These are phyloP conservation scores for Spathaspora hagerdaliae DNA, from an alignment of 805 yeast species.

Conservation along the genomic window DNA sequence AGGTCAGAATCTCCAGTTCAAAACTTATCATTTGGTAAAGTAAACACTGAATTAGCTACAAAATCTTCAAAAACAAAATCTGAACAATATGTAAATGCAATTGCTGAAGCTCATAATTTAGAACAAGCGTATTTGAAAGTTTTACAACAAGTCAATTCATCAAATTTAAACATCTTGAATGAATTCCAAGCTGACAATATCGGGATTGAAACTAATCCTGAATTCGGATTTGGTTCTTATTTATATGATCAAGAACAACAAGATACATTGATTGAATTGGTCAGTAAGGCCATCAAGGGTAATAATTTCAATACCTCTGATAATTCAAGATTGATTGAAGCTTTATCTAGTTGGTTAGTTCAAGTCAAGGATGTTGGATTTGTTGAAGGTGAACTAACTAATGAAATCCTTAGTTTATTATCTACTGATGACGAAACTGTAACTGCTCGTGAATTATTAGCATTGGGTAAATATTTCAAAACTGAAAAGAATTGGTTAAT, in stretches of 20 bases:
- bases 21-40: constrained; percentile 56
- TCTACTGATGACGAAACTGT: constrained; percentile 34
- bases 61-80: constrained; percentile 20
- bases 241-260: constrained; percentile 54
- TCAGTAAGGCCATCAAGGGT: constrained; percentile 43
- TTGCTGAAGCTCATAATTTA: constrained; percentile 46
- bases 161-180: constrained; percentile 58
- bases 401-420: constrained; percentile 34
- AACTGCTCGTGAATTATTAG: constrained; percentile 43
- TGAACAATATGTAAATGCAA: constrained; percentile 26
- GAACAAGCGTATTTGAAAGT: constrained; percentile 79
- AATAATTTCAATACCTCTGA: constrained; percentile 40
- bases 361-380: constrained; percentile 35
- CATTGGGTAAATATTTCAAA: constrained; percentile 42
- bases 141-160: constrained; percentile 60
- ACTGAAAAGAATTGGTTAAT: constrained; percentile 70
- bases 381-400: constrained; percentile 18
- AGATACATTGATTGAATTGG: constrained; percentile 39
- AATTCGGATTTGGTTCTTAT: constrained; percentile 80
- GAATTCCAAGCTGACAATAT: constrained; percentile 45
- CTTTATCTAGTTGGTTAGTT: constrained; percentile 68
- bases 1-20: constrained; percentile 54
- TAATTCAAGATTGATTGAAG: constrained; percentile 48
- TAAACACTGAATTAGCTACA: constrained; percentile 24
- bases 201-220: constrained; percentile 59